Percentiles rank a stretch among this genome's conserved stretches.
Evolutionary conservation across 805 yeast genomes (phyloP).

Genomic region (Starmera dryadoides): DNA sequence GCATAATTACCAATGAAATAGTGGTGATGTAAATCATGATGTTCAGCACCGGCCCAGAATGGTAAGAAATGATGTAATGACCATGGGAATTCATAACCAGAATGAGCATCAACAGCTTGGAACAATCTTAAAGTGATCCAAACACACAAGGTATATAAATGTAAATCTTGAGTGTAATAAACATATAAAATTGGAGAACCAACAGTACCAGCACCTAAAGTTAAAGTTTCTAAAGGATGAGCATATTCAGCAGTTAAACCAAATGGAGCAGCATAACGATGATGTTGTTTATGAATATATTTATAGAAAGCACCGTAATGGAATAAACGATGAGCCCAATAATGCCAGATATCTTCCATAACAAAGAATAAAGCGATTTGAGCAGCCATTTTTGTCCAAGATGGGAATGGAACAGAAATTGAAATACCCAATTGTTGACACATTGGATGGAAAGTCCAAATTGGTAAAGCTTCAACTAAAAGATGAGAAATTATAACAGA

Average conservation of each 20-base stretch:
- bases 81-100: conserved; percentile 98
- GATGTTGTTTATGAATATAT: conserved; percentile 95
- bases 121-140: conserved; percentile 87
- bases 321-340: conserved; percentile 87
- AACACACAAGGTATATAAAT: conserved; percentile 77
- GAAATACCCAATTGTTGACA: conserved; percentile 76
- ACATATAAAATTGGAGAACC: conserved; percentile 90
- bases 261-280: conserved; percentile 95
- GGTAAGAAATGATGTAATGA: conserved; percentile 88
- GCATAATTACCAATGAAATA: conserved; percentile 95
- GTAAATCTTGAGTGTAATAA: conserved; percentile 67
- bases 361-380: conserved; percentile 78
- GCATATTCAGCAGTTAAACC: conserved; percentile 98
- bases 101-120: conserved; percentile 97
- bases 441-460: conserved; percentile 94
- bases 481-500: conserved; percentile 81
- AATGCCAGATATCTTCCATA: conserved; percentile 94
- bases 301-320: conserved; percentile 88
- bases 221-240: conserved; percentile 88
- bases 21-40: conserved; percentile 96
- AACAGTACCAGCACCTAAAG: conserved; percentile 91
- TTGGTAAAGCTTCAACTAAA: conserved; percentile 90
- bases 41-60: conserved; percentile 98
- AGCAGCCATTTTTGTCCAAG: conserved; percentile 42
- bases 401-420: conserved; percentile 81